Conservation (phyloP, 2,329 filamentous ascomycete species). For the Sclerotinia spermophila region DNA sequence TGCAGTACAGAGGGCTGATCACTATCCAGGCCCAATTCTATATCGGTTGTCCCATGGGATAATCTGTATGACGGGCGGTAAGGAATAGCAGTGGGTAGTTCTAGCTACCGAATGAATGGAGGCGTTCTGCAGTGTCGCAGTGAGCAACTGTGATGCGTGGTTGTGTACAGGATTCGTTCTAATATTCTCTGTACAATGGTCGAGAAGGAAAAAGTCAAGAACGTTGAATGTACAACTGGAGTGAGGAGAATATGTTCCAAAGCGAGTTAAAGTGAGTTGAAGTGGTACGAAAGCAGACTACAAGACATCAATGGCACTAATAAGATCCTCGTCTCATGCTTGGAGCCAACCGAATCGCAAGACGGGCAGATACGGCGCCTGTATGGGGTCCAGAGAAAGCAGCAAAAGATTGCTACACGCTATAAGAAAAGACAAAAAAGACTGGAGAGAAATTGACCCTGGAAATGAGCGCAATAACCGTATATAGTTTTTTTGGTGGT, state of each 20-base stretch:
- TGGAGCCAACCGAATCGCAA: conserved; percentile 15
- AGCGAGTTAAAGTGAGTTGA: background rate
- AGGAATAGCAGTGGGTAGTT: conserved; percentile 11
- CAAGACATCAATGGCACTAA: conserved; percentile 20
- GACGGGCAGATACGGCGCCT: conserved; percentile 30
- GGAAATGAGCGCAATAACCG: conserved; percentile 31
- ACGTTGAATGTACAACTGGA: conserved; percentile 28
- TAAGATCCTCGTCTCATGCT: conserved; percentile 12
- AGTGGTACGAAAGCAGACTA: conserved; percentile 24
- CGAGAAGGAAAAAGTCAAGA: conserved; percentile 27
- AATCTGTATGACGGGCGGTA: conserved; percentile 29
- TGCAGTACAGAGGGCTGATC: conserved; percentile 38
- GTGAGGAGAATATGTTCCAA: conserved; percentile 15
- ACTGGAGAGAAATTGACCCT: conserved; percentile 34
- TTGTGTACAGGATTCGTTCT: conserved; percentile 22
- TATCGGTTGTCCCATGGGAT: conserved; percentile 37
- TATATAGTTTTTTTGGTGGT: conserved; percentile 39
- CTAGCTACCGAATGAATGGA: conserved; percentile 27
- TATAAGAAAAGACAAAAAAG: conserved; percentile 25
- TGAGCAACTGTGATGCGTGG: conserved; percentile 29
- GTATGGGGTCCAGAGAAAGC: conserved; percentile 31
- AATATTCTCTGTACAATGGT: conserved; percentile 26
- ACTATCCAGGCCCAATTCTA: conserved; percentile 36
- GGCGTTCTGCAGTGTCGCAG: conserved; percentile 25
- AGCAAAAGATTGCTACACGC: conserved; percentile 31